Evolutionary conservation across 345 rosid species (phyloP).

Genomic region (Anacardium occidentale): DNA sequence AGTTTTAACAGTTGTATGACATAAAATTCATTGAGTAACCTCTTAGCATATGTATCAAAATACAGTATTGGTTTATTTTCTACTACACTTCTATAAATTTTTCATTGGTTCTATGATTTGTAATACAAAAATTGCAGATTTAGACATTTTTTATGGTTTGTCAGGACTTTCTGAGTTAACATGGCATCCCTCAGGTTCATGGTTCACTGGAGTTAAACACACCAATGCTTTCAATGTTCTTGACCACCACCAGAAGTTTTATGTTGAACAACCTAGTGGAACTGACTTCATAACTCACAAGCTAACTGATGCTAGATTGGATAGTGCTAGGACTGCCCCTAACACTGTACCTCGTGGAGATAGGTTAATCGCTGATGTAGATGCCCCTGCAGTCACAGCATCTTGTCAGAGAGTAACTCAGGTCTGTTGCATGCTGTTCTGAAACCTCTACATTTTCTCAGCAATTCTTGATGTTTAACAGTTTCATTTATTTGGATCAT

Average conservation of each 20-base stretch:
- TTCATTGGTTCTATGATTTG: neutral
- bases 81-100: neutral
- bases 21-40: neutral
- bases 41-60: neutral
- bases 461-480: conserved; percentile 6
- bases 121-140: neutral
- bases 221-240: conserved; percentile 18
- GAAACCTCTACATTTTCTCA: conserved; percentile 3
- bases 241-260: conserved; percentile 32
- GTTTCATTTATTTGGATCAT: neutral
- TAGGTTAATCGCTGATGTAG: conserved; percentile 22
- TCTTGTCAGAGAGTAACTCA: conserved; percentile 26
- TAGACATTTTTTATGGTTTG: conserved; percentile 15
- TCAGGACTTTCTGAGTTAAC: conserved; percentile 37
- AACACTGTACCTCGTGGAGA: conserved; percentile 25
- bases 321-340: conserved; percentile 18
- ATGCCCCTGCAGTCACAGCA: conserved; percentile 22
- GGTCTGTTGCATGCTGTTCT: conserved; percentile 23
- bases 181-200: conserved; percentile 25
- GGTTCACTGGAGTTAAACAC: conserved; percentile 31
- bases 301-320: conserved; percentile 33
- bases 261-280: conserved; percentile 28
- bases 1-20: neutral
- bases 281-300: conserved; percentile 32
- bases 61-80: neutral